Conservation (phyloP, 371 early-diverging fungal genomes). For the Synchytrium microbalum region DNA sequence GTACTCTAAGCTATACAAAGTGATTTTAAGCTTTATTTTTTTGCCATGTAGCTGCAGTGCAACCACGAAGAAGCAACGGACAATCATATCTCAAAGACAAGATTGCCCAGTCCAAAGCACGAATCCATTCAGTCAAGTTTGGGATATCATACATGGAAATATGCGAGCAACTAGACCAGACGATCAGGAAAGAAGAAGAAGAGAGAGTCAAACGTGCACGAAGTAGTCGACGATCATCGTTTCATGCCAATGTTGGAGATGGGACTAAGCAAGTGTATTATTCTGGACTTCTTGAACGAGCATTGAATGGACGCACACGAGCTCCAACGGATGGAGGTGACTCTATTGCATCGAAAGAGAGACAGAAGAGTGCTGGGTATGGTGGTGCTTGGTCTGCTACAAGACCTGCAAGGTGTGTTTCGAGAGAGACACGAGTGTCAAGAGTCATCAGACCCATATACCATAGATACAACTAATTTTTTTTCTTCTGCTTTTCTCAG, state of each 20-base stretch:
- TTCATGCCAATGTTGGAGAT: not conserved
- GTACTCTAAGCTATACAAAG: too few species aligned
- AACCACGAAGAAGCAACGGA: not conserved
- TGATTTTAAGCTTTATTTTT: too few species aligned
- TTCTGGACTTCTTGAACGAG: not conserved
- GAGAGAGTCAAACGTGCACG: not conserved
- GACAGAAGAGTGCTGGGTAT: too few species aligned
- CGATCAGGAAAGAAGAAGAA: not conserved
- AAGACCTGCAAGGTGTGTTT: too few species aligned
- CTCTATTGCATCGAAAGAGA: too few species aligned
- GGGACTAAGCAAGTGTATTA: not conserved
- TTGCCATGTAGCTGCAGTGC: not conserved
- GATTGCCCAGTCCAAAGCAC: not conserved
- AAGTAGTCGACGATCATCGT: not conserved
- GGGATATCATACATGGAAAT: not conserved
- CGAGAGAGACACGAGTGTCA: too few species aligned
- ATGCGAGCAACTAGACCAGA: not conserved
- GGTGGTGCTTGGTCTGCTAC: too few species aligned
- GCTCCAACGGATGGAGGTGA: not conserved
- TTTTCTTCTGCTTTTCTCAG: too few species aligned
- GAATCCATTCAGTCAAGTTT: not conserved
- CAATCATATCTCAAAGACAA: not conserved
- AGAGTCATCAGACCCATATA: too few species aligned
- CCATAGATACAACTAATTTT: too few species aligned
- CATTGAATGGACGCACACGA: not conserved